Base-by-base conservation (phyloP, 345 rosid genomes). In the Gossypium ekmanianum region DNA sequence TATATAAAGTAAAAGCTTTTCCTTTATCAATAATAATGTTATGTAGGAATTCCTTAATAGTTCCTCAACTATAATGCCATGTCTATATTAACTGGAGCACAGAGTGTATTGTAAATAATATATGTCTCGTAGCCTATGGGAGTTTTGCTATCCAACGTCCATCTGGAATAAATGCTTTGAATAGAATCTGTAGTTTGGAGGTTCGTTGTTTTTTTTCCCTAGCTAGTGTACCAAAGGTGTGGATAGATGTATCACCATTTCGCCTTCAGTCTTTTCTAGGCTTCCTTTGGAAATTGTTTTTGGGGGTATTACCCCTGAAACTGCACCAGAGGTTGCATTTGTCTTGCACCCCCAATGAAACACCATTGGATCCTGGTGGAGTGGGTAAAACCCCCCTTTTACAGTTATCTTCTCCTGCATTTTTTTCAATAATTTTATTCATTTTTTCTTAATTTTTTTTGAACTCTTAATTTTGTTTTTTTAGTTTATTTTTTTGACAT, bases 221-320 rank as follows among this genome's bases (percentile, higher is more conserved):
- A 41, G 29, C 70, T 65, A 65, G 68, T 65, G 27, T 65, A 44
- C 70, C 68, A 65, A 65, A 65, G 17, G 70, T 43, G 48, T 65
- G 3, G 69, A 41, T 44, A 43, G 70, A 65, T n/a, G 13, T 14
- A 20, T 43, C 16, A 22, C 27, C 27, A n/a, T 65, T 48, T 4
- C 44, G 9, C 27, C 27, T 44, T 43, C 0, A 48, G 12, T 17
- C 10, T 44, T 20, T 44, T 4, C 52, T 48, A 48, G 52, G 52
- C 52, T 48, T 48, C 11, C 14, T 11, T 48, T 48, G 52, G 14
- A 48, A 48, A 1, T 48, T 11, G 17, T 9, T 48, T 48, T 48
- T 48, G 13, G 52, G 17, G 52, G 17, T 34, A 34, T 34, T 5
- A 34, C 41, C 41, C 41, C 41, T 5, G 41, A 34, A 34, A 34